Evolutionary conservation across 805 yeast species (phyloP), one percentile per base, ranked within the genome.

Genomic region (Priceomyces castillae): DNA sequence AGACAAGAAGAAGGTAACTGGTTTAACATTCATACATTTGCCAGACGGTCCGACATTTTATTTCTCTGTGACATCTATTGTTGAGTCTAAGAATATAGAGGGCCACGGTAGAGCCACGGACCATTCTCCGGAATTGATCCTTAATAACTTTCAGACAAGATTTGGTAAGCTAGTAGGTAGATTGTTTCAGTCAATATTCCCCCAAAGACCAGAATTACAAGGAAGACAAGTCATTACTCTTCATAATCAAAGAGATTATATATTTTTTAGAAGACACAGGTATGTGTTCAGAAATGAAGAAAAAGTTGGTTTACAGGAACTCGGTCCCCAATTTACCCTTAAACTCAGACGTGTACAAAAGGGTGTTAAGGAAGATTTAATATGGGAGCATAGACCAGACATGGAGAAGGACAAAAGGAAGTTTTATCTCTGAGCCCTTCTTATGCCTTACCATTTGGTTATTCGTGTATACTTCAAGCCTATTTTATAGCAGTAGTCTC

Each of bases 31-130:
- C 58, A 84, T 94, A 44, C 97, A 94, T 68, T 74, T 94, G 46
- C 99, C 99, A 7, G 86, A 78, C 37, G 99, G 99, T 1, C 99
- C 99, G 30, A 86, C 97, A 0, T 89, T 89, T 61, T 90, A 92
- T 67, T 94, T 94, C 58, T 84, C 94, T 22, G 71, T 94, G 3
- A 73, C 89, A 6, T 88, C 96, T 2, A 74, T 86, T 35, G 78
- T 80, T 12, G 86, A 87, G 53, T 84, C 90, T 9, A 80, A 86
- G 52, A 73, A 78, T 51, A 88, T 94, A 42, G 62, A 70, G 17
- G 97, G 96, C 7, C 98, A 94, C 57, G 98, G 98, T 44, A 78
- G 82, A 40, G 84, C 97, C 20, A 90, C 98, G 0, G 82, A 79
- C 34, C 98, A 94, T 58, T 79, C 84, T 17, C 99, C 99, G 3